Conservation (phyloP, 2,329 filamentous ascomycete genomes). For the Fusarium liriodendri region DNA sequence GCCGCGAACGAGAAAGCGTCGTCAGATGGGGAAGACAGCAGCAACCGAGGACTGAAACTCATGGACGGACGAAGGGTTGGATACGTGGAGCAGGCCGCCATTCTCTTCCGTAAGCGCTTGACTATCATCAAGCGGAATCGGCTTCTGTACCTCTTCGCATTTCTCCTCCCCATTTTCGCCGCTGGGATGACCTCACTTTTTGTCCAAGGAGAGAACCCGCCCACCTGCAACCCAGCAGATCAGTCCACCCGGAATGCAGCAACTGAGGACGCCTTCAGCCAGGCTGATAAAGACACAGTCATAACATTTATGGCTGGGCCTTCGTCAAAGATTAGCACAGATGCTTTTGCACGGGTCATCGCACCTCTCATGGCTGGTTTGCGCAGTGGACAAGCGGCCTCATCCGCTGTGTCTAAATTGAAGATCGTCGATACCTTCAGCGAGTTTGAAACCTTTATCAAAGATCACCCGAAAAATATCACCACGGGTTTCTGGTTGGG, state of each 20-base stretch:
- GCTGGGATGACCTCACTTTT: constrained; percentile 84
- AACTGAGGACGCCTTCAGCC: constrained; percentile 53
- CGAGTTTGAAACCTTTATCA: constrained; percentile 76
- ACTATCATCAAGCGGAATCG: constrained; percentile 84
- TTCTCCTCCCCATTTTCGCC: constrained; percentile 82
- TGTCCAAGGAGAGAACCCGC: constrained; percentile 66
- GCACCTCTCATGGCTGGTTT: constrained; percentile 52
- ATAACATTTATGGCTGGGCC: constrained; percentile 50
- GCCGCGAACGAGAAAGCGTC: constrained; percentile 37
- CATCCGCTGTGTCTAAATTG: constrained; percentile 46
- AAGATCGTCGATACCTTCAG: constrained; percentile 71
- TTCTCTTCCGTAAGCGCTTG: constrained; percentile 82
- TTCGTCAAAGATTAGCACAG: constrained; percentile 50
- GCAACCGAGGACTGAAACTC: constrained; percentile 61
- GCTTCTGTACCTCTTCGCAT: constrained; percentile 78
- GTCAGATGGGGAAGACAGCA: constrained; percentile 39
- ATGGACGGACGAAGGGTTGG: constrained; percentile 77
- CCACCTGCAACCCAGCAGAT: constrained; percentile 63
- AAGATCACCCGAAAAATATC: constrained; percentile 71
- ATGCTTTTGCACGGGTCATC: constrained; percentile 50
- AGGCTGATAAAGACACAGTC: constrained; percentile 40
- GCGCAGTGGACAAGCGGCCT: constrained; percentile 31
- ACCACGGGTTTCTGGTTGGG: constrained; percentile 83
- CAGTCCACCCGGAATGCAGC: constrained; percentile 54
- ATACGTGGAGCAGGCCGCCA: constrained; percentile 75